Base-by-base conservation (phyloP, 2,329 filamentous ascomycete species). In the Fusarium buxicola region DNA sequence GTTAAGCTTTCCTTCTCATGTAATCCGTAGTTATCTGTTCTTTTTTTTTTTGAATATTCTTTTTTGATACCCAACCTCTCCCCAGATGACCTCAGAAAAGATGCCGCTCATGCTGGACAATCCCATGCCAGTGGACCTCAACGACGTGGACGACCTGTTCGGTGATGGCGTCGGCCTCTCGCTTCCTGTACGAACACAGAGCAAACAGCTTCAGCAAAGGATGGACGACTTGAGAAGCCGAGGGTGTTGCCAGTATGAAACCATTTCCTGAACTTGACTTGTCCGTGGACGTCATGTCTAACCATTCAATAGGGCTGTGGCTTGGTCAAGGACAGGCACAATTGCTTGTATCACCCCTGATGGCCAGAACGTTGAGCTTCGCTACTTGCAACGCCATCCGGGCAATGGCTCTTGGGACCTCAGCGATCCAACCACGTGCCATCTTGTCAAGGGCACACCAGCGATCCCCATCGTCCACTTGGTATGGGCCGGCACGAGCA, bases 291-390 rank as follows among this genome's bases (percentile, higher is more conserved):
- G 8, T n/a, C 31, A 27, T 40, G 21, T 36, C 69, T 71, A 46
- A 71, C 52, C 18, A 34, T 27, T 43, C 40, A 43, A 39, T 68
- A 96, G 93, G 73, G 87, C 87, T 64, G 85, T 97, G 50, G 88
- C 91, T 27, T 98, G 94, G 94, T 97, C 94, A 10, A 93, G 89
- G 69, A 86, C 88, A 59, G 94, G 94, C 38, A 92, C 89, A 58
- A 92, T 98, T 66, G 94, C 94, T 25, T 90, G 89, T 50, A 90
- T 98, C 65, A 86, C 89, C 16, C 79, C 86, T 13, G 90, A 94
- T 76, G 90, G 91, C 25, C 84, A 84, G 43, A 83, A 82, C 12
- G 80, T 97, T 48, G 87, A 91, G 71, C 82, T 96, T 40, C 87
- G 89, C 57, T 89, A 92, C 72, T 82, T 97, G 46, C 84, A 86